Conservation (phyloP, 1,139 yeast genomes). For the Kodamaea alishanica region DNA sequence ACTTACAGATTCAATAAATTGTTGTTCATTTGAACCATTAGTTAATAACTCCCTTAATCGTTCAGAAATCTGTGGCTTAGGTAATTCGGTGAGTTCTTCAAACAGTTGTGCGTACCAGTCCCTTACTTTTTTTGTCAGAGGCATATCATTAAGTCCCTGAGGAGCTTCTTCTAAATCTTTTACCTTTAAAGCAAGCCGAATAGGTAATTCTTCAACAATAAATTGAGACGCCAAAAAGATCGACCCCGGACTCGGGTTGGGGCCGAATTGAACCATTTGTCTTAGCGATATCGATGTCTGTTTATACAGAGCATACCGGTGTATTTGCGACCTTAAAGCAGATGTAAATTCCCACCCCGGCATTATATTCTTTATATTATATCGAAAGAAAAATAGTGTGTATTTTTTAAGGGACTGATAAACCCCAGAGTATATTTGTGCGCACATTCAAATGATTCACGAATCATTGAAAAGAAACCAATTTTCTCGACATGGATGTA, state of each 20-base stretch:
- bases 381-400: background rate
- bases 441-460: no score
- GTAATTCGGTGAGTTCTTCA: conserved; percentile 66
- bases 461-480: no score
- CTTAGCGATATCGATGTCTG: conserved; percentile 82
- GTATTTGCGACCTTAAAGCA: conserved; percentile 37
- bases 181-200: conserved; percentile 80
- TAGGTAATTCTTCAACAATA: conserved; percentile 83
- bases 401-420: no score
- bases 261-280: conserved; percentile 93
- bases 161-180: conserved; percentile 83
- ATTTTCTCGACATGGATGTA: no score
- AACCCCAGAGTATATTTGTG: no score
- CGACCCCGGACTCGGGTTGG: conserved; percentile 71
- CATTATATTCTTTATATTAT: background rate
- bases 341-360: conserved; percentile 46
- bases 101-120: conserved; percentile 93
- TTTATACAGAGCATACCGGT: conserved; percentile 64
- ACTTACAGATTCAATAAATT: background rate
- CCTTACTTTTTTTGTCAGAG: conserved; percentile 70
- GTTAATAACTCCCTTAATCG: conserved; percentile 34
- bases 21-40: background rate
- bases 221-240: conserved; percentile 81
- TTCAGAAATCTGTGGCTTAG: conserved; percentile 45
- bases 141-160: conserved; percentile 66